Evolutionary conservation across 306 rosid genomes (phyloP).

Genomic region (Acacia crassicarpa): DNA sequence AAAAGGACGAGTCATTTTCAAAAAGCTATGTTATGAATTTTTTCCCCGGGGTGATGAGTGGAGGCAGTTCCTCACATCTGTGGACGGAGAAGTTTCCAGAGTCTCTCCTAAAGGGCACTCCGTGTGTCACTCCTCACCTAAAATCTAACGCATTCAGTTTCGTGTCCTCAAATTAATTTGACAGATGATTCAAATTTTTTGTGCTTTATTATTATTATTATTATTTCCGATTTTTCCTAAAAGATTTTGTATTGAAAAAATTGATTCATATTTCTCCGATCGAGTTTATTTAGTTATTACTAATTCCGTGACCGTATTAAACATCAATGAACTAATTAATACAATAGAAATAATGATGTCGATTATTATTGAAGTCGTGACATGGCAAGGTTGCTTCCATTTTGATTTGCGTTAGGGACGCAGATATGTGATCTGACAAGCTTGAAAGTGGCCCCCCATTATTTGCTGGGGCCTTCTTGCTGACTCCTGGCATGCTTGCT

Average conservation of each 20-base stretch:
- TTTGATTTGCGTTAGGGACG: not conserved
- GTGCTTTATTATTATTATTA: too few relatives aligned
- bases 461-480: not conserved
- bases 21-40: not conserved
- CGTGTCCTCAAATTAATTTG: not conserved
- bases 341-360: not conserved
- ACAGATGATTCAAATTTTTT: not conserved
- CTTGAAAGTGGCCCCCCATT: not conserved
- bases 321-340: not conserved
- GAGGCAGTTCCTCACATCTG: not conserved
- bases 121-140: not conserved
- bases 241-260: not conserved
- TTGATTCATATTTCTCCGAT: not conserved
- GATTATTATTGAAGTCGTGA: not conserved
- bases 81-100: not conserved
- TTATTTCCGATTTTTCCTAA: not conserved
- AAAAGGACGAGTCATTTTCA: not conserved
- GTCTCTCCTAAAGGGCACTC: not conserved
- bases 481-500: not conserved
- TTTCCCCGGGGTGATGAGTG: not conserved
- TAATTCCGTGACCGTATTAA: not conserved
- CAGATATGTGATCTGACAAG: not conserved
- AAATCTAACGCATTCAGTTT: not conserved
- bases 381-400: not conserved
- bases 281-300: not conserved